phyloP scores from a whole-genome alignment of 225 moss, liverwort and hornwort species.

The Bryum argenteum region DNA sequence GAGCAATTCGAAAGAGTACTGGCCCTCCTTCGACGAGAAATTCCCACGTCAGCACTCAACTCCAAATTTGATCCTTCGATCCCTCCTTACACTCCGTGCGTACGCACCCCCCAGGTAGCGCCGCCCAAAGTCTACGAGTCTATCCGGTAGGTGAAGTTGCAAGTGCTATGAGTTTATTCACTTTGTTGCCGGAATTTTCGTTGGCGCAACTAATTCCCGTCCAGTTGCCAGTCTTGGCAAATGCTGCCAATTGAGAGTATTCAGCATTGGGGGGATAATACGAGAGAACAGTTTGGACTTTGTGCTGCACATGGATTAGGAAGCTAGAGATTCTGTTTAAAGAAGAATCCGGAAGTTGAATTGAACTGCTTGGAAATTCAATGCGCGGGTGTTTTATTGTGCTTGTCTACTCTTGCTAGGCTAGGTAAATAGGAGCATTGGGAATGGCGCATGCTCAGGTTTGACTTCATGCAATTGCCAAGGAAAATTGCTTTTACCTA shows the following conservation, averaged over 20 bases:
- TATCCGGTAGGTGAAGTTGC: background rate
- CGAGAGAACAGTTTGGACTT: background rate
- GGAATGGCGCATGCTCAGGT: conserved; percentile 49
- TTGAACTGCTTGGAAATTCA: conserved; percentile 16
- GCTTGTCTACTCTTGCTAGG: conserved; percentile 13
- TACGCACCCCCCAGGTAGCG: no score
- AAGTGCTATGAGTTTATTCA: conserved; percentile 13
- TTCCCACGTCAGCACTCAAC: no score
- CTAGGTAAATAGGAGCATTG: conserved; percentile 29
- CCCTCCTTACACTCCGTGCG: no score
- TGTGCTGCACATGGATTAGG: background rate
- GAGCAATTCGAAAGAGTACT: conserved; percentile 28
- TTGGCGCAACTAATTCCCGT: background rate
- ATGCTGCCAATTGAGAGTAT: background rate
- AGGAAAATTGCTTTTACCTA: conserved; percentile 38
- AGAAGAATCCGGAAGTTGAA: conserved; percentile 19
- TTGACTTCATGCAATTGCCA: conserved; percentile 32
- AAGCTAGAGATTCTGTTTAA: background rate
- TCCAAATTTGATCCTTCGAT: no score
- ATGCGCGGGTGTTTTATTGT: conserved; percentile 3
- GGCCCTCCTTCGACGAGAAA: conserved; percentile 35
- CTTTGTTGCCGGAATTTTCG: background rate
- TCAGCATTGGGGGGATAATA: background rate
- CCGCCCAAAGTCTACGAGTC: no score
- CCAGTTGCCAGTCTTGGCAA: background rate